phyloP scores from a whole-genome alignment of 2,329 filamentous ascomycete genomes.

The Scorias spongiosa region DNA sequence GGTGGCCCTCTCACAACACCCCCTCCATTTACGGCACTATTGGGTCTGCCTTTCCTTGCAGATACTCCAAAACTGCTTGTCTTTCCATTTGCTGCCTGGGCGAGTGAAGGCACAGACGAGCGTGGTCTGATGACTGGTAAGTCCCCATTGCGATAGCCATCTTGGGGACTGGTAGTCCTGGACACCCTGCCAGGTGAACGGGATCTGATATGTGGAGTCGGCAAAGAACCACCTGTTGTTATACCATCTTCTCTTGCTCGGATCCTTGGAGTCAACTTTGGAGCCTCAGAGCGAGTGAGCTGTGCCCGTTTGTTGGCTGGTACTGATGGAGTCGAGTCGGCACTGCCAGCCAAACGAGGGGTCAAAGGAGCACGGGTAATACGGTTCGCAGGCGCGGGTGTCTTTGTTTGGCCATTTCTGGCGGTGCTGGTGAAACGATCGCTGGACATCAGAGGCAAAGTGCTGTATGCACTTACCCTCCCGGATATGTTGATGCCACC shows the following conservation, averaged over 20 bases:
- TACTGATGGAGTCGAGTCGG: constrained; percentile 14
- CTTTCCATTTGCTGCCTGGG: not conserved
- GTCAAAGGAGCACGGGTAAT: constrained; percentile 41
- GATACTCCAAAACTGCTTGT: not conserved
- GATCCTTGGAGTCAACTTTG: constrained; percentile 17
- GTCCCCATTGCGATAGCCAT: constrained; percentile 19
- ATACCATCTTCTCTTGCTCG: constrained; percentile 27
- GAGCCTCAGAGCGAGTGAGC: constrained; percentile 22
- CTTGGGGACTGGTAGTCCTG: not conserved
- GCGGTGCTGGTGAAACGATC: constrained; percentile 27
- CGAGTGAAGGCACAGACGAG: constrained; percentile 40
- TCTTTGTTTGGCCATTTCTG: constrained; percentile 48
- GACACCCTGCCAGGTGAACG: not conserved
- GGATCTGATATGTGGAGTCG: not conserved
- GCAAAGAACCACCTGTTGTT: not conserved
- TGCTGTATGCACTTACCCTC: not conserved
- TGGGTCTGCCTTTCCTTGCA: constrained; percentile 16
- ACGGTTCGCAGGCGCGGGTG: constrained; percentile 50
- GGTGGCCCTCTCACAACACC: constrained; percentile 12
- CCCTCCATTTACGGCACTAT: constrained; percentile 22
- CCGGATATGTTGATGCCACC: not conserved
- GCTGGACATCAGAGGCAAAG: constrained; percentile 5
- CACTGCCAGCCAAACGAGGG: constrained; percentile 34
- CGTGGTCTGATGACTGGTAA: constrained; percentile 62
- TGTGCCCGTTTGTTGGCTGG: constrained; percentile 17